These are phyloP conservation scores for Zelonia costaricensis DNA, from an alignment of 208 protist species.

Conservation along the genomic window DNA sequence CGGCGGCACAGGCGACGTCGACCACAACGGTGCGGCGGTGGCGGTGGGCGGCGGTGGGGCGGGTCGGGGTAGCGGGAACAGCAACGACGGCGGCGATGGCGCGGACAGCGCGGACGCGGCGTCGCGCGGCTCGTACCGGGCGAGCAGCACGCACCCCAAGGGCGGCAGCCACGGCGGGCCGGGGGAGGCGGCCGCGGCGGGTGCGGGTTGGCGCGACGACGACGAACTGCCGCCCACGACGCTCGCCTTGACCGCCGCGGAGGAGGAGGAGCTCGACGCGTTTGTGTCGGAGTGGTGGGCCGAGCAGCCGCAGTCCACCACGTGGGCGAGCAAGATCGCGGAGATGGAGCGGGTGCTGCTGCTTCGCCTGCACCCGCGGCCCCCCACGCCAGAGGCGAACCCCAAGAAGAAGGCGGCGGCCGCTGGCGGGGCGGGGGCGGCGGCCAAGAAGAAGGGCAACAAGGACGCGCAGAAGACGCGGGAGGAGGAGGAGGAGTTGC, in stretches of 20 bases:
- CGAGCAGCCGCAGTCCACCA: conserved; percentile 42
- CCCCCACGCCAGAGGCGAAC: conserved; percentile 47
- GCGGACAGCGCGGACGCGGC: too few species aligned
- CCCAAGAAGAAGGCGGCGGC: conserved; percentile 51
- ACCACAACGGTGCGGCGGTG: conserved; percentile 24
- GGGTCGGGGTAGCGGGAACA: too few species aligned
- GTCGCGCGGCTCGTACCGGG: too few species aligned
- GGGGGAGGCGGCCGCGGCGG: too few species aligned
- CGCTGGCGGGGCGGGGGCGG: conserved; percentile 18
- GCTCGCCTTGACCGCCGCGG: conserved; percentile 54
- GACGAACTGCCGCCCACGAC: conserved; percentile 18
- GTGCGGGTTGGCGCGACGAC: too few species aligned
- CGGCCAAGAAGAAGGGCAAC: conserved; percentile 37
- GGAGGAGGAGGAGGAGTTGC: conserved; percentile 72
- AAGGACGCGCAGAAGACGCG: conserved; percentile 57
- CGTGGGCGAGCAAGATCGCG: conserved; percentile 50
- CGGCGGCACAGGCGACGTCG: conserved; percentile 1
- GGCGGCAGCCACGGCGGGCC: too few species aligned
- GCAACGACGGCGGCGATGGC: too few species aligned
- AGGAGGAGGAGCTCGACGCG: conserved; percentile 58
- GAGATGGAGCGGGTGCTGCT: conserved; percentile 86
- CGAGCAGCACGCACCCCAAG: too few species aligned
- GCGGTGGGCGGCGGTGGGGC: conserved; percentile 1
- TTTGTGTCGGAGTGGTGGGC: conserved; percentile 64
- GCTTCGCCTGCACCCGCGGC: conserved; percentile 44